Conservation (phyloP, 768 basidiomycete species). For the Lactarius indigo region DNA sequence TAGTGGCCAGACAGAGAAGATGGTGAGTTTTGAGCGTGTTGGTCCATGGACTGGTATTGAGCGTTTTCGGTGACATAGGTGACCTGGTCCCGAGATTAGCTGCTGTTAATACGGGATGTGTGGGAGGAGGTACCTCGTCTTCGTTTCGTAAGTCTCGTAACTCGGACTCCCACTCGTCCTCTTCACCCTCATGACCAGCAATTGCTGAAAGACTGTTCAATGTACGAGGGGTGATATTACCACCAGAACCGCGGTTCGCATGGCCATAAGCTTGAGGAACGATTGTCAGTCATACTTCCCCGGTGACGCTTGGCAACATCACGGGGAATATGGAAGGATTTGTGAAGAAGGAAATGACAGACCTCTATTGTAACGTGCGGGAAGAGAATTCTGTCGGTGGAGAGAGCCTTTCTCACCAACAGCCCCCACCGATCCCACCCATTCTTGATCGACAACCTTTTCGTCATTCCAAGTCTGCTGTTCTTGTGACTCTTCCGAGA, state of each 20-base stretch:
- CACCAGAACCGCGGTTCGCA: constrained; percentile 44
- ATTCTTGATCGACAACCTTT: constrained; percentile 21
- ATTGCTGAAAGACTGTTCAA: constrained; percentile 84
- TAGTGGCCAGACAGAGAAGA: constrained; percentile 69
- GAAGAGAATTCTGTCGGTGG: constrained; percentile 26
- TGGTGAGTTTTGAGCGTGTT: constrained; percentile 42
- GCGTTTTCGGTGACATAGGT: constrained; percentile 17
- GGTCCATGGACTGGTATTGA: constrained; percentile 50
- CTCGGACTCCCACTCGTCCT: constrained; percentile 81
- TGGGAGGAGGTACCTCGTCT: constrained; percentile 54
- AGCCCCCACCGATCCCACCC: constrained; percentile 17
- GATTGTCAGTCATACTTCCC: constrained; percentile 1
- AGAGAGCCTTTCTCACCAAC: constrained; percentile 27
- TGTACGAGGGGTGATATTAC: constrained; percentile 64
- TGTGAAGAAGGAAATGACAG: not conserved
- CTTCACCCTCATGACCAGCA: constrained; percentile 82
- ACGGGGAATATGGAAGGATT: not conserved
- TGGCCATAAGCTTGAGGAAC: constrained; percentile 24
- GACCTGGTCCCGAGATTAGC: constrained; percentile 2
- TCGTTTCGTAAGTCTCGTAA: constrained; percentile 55
- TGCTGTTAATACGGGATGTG: constrained; percentile 8
- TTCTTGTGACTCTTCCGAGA: constrained; percentile 26
- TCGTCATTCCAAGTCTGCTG: constrained; percentile 24
- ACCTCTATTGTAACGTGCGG: constrained; percentile 26
- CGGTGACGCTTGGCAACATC: not conserved